Conservation (phyloP, 2,329 filamentous ascomycete species). For the Annulohypoxylon truncatum region DNA sequence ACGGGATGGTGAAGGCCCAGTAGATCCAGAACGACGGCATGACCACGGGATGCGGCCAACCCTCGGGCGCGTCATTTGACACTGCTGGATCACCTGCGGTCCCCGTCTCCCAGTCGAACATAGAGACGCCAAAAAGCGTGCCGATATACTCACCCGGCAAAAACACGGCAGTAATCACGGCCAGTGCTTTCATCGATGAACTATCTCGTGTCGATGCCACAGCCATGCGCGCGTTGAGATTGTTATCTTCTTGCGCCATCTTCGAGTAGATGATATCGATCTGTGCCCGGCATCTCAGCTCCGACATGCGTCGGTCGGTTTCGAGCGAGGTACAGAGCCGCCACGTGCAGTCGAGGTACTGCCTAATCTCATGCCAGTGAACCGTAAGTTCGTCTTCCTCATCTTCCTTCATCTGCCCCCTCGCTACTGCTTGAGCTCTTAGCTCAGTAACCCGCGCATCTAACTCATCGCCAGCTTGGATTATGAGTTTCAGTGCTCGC, state of each 20-base stretch:
- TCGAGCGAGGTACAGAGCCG: conserved; percentile 59
- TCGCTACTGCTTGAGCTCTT: conserved; percentile 28
- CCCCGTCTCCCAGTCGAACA: conserved; percentile 57
- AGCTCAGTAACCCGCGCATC: conserved; percentile 48
- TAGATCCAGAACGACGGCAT: conserved; percentile 60
- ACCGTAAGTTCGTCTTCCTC: conserved; percentile 48
- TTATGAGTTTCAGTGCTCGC: conserved; percentile 57
- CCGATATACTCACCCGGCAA: conserved; percentile 60
- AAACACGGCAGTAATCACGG: conserved; percentile 62
- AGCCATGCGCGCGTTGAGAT: conserved; percentile 66
- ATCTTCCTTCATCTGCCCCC: conserved; percentile 20
- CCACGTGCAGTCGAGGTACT: conserved; percentile 59
- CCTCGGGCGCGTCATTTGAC: conserved; percentile 48
- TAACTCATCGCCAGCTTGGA: conserved; percentile 58
- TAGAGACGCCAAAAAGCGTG: conserved; percentile 60
- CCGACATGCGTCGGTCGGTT: conserved; percentile 60
- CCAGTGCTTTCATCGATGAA: conserved; percentile 61
- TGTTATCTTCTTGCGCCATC: conserved; percentile 62
- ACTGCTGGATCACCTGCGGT: conserved; percentile 48
- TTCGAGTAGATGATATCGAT: conserved; percentile 63
- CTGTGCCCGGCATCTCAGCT: conserved; percentile 59
- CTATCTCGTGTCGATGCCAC: conserved; percentile 79
- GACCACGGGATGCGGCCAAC: conserved; percentile 50
- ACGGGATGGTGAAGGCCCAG: conserved; percentile 58
- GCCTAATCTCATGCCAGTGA: conserved; percentile 61